Evolutionary conservation across 805 yeast species (phyloP), one percentile per base, ranked within the genome.

Genomic region (Metschnikowia colocasiae): DNA sequence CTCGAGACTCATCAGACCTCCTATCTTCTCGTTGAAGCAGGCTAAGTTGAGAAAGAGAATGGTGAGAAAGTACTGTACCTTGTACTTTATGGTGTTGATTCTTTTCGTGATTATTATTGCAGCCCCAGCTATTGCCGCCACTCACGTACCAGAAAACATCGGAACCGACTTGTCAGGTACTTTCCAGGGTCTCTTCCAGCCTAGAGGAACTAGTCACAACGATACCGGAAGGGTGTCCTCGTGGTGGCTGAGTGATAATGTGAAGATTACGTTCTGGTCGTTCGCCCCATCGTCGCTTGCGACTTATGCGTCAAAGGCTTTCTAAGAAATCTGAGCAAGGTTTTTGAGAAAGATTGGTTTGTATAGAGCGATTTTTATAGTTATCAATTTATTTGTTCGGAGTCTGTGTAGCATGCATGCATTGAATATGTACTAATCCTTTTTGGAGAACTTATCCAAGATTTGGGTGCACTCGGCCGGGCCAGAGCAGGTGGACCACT

Each of bases 41-140:
- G 92, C 95, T 48, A 85, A 88, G 74, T 82, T 91, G 69, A 86
- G 99, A 67, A 89, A 86, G 85, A 85, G 99, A 76, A 92, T 94
- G 95, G 96, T 94, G 31, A 83, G 87, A 71, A 90, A 89, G 73
- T 94, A 94, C 77, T 83, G 95, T 53, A 69, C 87, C 9, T 75
- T 95, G 65, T 94, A 83, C 79, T 82, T 88, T 61, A 59, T 72
- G 48, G 73, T 94, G 52, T 71, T 95, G 59, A 64, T 80, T 41
- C 62, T 89, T 50, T 90, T 90, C 59, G 80, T 82, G 55, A 84
- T 79, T 40, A 69, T 92, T 67, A 83, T 94, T 62, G 85, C 83
- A 54, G 97, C 94, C 38, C 99, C 99, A 55, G 96, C 96, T 30
- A 85, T 80, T 54, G 98, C 92, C 23, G 80, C 88, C 40, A 70